Base-by-base conservation (phyloP, 257 asterid species). In the Fraxinus pennsylvanica region DNA sequence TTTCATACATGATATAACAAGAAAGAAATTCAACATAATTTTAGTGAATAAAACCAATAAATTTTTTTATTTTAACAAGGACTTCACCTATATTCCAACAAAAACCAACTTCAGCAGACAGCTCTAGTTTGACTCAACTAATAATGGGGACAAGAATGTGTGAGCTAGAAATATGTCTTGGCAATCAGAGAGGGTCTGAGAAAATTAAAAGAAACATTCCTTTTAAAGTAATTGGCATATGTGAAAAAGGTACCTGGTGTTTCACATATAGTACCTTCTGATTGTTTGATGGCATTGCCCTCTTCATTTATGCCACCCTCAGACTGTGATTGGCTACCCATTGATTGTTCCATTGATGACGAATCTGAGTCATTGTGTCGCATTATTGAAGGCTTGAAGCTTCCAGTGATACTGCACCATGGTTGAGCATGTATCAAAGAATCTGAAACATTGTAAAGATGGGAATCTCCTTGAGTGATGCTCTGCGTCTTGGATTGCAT, bases 301-400 rank as follows among this genome's bases (percentile, higher is more conserved):
- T 86, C 97, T 52, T 85, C 93, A 78, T 89, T 89, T 57, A 82
- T 68, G 70, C 86, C 86, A 83, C 87, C 89, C 75, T 86, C 95
- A 69, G 98, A 89, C 32, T 85, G 97, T 36, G 98, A 93, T 45
- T 86, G 91, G 27, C 81, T 89, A 74, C 88, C 96, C 75, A 68
- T 83, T 35, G 92, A 90, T 61, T 91, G 94, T 82, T 93, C 97
- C 82, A 76, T 74, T 4, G 97, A 89, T 43, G 95, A 89, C 14
- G 96, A 90, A 71, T 93, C 96, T 72, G 96, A 92, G 41, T 79
- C 90, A 79, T 73, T 85, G 77, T 83, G 89, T 74, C 82, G 78
- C 82, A 82, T 82, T 89, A 83, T 59, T 68, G 83, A 82, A 50
- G 91, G 81, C 78, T 80, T 32, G 69, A 84, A 68, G 54, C 72